These are phyloP conservation scores for Paulownia fortunei DNA, from an alignment of 257 asterid species.

Conservation along the genomic window DNA sequence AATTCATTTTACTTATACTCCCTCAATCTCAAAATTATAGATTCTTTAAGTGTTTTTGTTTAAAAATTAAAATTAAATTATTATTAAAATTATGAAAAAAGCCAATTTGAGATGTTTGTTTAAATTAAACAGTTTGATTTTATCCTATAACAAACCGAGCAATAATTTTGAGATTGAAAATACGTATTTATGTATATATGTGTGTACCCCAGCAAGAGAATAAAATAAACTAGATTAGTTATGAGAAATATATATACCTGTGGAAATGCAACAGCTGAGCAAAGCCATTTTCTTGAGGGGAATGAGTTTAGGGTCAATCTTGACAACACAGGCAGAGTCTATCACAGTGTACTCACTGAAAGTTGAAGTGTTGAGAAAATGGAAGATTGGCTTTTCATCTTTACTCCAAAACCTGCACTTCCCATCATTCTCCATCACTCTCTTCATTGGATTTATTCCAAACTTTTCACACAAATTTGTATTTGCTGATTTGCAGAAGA, in stretches of 20 bases:
- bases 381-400: not conserved
- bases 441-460: not conserved
- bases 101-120: too few relatives aligned
- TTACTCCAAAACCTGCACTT: not conserved
- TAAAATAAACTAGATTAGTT: too few relatives aligned
- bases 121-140: too few relatives aligned
- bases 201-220: too few relatives aligned
- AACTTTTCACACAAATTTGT: not conserved
- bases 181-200: too few relatives aligned
- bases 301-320: not conserved
- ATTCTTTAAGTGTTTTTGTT: too few relatives aligned
- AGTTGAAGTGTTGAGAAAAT: not conserved
- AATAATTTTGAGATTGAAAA: too few relatives aligned
- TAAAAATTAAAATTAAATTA: too few relatives aligned
- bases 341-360: not conserved
- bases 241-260: constrained; percentile 5
- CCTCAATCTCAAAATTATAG: not conserved
- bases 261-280: not conserved
- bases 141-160: too few relatives aligned
- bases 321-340: not conserved
- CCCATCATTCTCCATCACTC: not conserved
- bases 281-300: not conserved
- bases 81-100: too few relatives aligned
- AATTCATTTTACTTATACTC: not conserved
- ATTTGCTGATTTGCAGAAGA: not conserved